Evolutionary conservation across 2,329 filamentous ascomycete species (phyloP).

Genomic region (Leptoxyphium fumago): DNA sequence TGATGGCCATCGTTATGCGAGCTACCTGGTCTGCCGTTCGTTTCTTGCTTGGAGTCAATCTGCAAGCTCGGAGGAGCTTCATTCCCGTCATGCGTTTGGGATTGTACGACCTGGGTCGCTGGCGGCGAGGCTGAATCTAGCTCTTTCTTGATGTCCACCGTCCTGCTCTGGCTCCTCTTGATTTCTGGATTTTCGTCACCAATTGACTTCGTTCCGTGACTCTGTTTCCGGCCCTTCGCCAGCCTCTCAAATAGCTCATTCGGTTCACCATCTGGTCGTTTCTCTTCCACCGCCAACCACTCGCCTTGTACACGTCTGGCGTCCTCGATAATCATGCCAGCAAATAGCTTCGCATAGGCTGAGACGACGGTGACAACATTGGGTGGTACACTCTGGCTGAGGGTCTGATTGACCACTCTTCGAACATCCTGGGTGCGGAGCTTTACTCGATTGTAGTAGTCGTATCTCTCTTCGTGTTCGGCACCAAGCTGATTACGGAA

Average conservation of each 20-base stretch:
- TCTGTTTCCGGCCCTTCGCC: constrained; percentile 1
- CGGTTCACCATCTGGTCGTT: constrained; percentile 34
- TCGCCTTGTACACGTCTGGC: constrained; percentile 58
- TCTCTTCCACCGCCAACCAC: constrained; percentile 46
- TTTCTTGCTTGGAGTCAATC: not conserved
- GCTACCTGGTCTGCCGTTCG: not conserved
- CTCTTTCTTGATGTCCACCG: not conserved
- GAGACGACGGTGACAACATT: constrained; percentile 64
- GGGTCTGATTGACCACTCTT: constrained; percentile 64
- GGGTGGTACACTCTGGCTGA: constrained; percentile 61
- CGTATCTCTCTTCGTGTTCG: constrained; percentile 55
- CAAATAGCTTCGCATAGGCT: constrained; percentile 61
- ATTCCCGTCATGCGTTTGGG: not conserved
- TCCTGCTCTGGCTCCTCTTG: not conserved
- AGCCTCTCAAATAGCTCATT: constrained; percentile 24
- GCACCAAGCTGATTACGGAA: constrained; percentile 6
- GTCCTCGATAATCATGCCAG: constrained; percentile 59
- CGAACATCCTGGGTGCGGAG: constrained; percentile 55
- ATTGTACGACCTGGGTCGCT: not conserved
- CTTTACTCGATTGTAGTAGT: constrained; percentile 54
- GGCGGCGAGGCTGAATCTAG: not conserved
- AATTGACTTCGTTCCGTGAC: constrained; percentile 2
- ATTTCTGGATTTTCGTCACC: constrained; percentile 4
- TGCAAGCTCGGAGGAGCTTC: not conserved
- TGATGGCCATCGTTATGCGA: not conserved